Evolutionary conservation across 768 basidiomycete species (phyloP).

Genomic region (Asterophora parasitica): DNA sequence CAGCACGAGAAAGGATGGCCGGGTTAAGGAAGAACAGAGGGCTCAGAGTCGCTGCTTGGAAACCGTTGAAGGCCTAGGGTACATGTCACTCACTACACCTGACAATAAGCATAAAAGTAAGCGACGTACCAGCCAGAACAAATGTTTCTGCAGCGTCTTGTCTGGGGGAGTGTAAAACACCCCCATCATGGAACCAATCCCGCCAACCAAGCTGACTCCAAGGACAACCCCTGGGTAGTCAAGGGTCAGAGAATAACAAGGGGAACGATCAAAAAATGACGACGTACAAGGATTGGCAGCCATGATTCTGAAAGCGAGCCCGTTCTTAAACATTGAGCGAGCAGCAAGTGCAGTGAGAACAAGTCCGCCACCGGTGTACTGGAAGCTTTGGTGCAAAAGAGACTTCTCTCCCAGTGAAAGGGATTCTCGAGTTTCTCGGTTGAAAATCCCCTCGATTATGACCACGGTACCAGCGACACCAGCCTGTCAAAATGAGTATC

Average conservation of each 20-base stretch:
- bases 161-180: conserved; percentile 76
- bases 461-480: conserved; percentile 70
- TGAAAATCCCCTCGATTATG: conserved; percentile 59
- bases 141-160: conserved; percentile 69
- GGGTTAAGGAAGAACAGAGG: conserved; percentile 89
- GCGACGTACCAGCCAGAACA: conserved; percentile 67
- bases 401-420: conserved; percentile 58
- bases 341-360: conserved; percentile 75
- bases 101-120: background rate
- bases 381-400: conserved; percentile 74
- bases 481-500: conserved; percentile 35
- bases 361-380: conserved; percentile 80
- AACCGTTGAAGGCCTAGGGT: conserved; percentile 72
- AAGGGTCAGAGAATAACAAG: background rate
- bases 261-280: background rate
- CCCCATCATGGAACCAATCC: conserved; percentile 84
- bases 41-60: conserved; percentile 81
- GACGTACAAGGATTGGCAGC: conserved; percentile 73
- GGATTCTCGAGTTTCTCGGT: conserved; percentile 72
- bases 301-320: conserved; percentile 71
- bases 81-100: background rate
- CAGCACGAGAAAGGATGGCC: conserved; percentile 80
- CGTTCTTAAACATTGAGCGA: conserved; percentile 67
- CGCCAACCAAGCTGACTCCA: conserved; percentile 72
- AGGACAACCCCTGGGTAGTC: conserved; percentile 62